Percentiles rank a stretch among this genome's conserved stretches.
Evolutionary conservation across 2,329 filamentous ascomycete species (phyloP).

Genomic region (Kalmusia sp.): DNA sequence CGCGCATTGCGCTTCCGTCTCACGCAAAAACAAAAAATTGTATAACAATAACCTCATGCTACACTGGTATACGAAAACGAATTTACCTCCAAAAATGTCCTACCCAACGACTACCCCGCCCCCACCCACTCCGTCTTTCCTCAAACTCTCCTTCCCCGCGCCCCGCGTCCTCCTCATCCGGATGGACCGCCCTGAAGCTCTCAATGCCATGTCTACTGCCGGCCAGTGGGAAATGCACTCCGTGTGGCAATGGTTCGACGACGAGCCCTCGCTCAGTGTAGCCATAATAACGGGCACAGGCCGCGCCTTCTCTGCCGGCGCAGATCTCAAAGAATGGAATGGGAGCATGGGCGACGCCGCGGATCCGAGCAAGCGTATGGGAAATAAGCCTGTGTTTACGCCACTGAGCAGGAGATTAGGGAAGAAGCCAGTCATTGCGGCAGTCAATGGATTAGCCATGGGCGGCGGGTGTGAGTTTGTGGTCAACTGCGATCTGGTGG

Average conservation of each 20-base stretch:
- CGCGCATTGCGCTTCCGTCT: neutral
- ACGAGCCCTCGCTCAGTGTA: constrained; percentile 50
- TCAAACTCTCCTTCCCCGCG: constrained; percentile 50
- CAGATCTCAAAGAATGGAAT: constrained; percentile 55
- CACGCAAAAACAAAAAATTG: neutral
- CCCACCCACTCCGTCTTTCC: constrained; percentile 26
- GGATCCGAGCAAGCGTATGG: too few relatives aligned
- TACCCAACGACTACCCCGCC: constrained; percentile 13
- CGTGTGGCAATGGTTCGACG: constrained; percentile 59
- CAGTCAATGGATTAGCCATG: constrained; percentile 57
- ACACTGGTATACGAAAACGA: neutral
- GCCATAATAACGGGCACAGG: constrained; percentile 55
- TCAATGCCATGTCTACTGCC: constrained; percentile 46
- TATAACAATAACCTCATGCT: neutral
- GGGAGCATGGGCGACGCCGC: constrained; percentile 22
- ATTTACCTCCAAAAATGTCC: constrained; percentile 1
- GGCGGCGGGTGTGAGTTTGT: constrained; percentile 35
- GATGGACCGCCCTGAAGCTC: constrained; percentile 52
- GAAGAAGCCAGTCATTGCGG: constrained; percentile 65
- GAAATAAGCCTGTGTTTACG: too few relatives aligned
- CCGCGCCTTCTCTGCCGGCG: constrained; percentile 59
- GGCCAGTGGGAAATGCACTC: constrained; percentile 54
- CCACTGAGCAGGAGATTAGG: constrained; percentile 61
- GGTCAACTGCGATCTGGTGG: constrained; percentile 35
- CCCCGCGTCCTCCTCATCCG: constrained; percentile 55